Conservation (phyloP, 805 yeast species). For the Metschnikowia kunwiensis region DNA sequence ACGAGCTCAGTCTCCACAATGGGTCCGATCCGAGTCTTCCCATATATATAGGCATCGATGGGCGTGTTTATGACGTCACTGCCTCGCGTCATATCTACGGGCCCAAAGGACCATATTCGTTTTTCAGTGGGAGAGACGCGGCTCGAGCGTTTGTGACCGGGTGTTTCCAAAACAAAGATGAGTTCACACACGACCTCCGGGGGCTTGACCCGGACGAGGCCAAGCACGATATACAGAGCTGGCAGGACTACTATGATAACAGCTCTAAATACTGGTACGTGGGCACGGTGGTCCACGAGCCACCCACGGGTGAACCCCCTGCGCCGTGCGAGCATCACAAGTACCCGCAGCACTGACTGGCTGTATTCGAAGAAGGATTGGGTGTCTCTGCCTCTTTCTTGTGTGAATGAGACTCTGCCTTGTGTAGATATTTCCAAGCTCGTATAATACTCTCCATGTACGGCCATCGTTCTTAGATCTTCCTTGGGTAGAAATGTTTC, state of each 20-base stretch:
- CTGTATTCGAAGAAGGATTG: too few species aligned
- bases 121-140: slow-evolving; percentile 63
- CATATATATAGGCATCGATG: slow-evolving; percentile 57
- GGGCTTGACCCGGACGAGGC: slow-evolving; percentile 50
- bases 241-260: slow-evolving; percentile 51
- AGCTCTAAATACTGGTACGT: slow-evolving; percentile 58
- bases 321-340: slow-evolving; percentile 38
- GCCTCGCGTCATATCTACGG: slow-evolving; percentile 52
- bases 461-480: too few species aligned
- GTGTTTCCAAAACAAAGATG: slow-evolving; percentile 52
- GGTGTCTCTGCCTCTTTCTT: too few species aligned
- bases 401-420: too few species aligned
- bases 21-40: slow-evolving; percentile 51
- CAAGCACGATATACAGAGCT: slow-evolving; percentile 38
- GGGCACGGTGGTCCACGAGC: slow-evolving; percentile 51
- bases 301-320: slow-evolving; percentile 49
- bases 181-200: slow-evolving; percentile 63
- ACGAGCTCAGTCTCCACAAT: slow-evolving; percentile 46
- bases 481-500: too few species aligned
- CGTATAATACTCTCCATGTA: too few species aligned
- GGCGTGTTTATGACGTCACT: slow-evolving; percentile 63
- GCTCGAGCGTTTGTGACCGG: slow-evolving; percentile 72
- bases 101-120: slow-evolving; percentile 52
- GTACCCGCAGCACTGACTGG: slow-evolving; percentile 10
- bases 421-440: too few species aligned